phyloP scores from a whole-genome alignment of 2,329 filamentous ascomycete genomes.

The Calonectria fujianensis region DNA sequence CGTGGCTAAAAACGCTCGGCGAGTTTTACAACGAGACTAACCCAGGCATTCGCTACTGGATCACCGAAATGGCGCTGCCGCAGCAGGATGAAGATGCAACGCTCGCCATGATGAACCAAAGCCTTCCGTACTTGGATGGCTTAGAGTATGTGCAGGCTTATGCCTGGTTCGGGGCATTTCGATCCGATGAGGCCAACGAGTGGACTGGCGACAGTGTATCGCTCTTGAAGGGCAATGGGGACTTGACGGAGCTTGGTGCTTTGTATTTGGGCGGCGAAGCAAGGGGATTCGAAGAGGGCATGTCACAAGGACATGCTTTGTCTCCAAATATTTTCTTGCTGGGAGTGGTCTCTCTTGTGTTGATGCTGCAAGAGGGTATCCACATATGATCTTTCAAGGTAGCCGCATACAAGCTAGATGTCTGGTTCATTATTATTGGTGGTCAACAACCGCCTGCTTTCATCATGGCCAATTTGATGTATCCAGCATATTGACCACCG shows the following conservation, averaged over 20 bases:
- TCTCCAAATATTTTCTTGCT: constrained; percentile 9
- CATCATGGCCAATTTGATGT: neutral
- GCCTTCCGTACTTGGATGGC: constrained; percentile 59
- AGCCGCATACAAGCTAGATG: neutral
- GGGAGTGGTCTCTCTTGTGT: constrained; percentile 6
- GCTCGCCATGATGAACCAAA: constrained; percentile 64
- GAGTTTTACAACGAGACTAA: constrained; percentile 59
- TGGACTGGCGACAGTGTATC: constrained; percentile 64
- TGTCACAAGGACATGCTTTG: constrained; percentile 37
- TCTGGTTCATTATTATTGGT: neutral
- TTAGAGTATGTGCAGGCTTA: constrained; percentile 61
- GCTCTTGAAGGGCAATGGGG: constrained; percentile 61
- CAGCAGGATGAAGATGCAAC: constrained; percentile 59
- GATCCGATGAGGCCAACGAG: constrained; percentile 60
- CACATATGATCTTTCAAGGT: neutral
- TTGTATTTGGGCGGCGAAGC: constrained; percentile 63
- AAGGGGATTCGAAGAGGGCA: constrained; percentile 61
- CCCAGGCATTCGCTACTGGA: constrained; percentile 57
- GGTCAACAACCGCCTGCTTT: neutral
- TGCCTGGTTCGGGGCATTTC: constrained; percentile 65
- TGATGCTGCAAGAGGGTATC: constrained; percentile 8
- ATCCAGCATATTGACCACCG: neutral
- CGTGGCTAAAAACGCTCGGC: constrained; percentile 60
- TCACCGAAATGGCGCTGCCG: constrained; percentile 64
- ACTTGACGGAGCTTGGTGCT: constrained; percentile 62